Evolutionary conservation across 2,329 filamentous ascomycete genomes (phyloP), one percentile per base, ranked within the genome.

Genomic region (Stagonosporopsis vannaccii): DNA sequence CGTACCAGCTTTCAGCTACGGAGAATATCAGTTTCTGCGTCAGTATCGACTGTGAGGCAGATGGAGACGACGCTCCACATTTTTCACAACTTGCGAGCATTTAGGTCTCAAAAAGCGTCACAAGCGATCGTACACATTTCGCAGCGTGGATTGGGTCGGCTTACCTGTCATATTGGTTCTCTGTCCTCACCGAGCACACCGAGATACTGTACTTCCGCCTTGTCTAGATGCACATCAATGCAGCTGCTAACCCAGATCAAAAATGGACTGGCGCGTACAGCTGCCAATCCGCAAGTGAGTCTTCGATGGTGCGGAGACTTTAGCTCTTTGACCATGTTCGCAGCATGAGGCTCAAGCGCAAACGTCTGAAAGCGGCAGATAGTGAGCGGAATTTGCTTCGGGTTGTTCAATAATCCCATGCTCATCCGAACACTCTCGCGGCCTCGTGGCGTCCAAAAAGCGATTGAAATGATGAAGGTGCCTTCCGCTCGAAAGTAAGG

Each of bases 131-230:
- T 32, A 15, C 7, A 15, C 13, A 32, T 1, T 4, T 15, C 3
- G 13, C 13, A 13, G 11, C 15, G 30, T 15, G 13, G 15, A 4
- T 15, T n/a, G 13, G 30, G 6, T 15, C 48, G 48, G 30, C 42
- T 22, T 25, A 51, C 49, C 49, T 51, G 41, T 32, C 49, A 22
- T n/a, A 4, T 43, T 20, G 2, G 33, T 39, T 42, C 39, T 30
- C 2, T 17, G 11, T 51, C 6, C 11, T 35, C 23, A 37, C 48
- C 30, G 40, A 28, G 13, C 6, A 15, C 33, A 30, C 40, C 49
- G 41, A 40, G 40, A 33, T 5, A 23, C 17, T 7, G 40, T 40
- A 25, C 17, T 39, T 51, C 41, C 49, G 33, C 30, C 19, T 23
- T 20, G 19, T 44, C n/a, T 32, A 23, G 19, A 25, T 19, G n/a